Percentiles rank a stretch among this genome's conserved stretches.
These are phyloP conservation scores for Aspergillus pseudoterreus DNA, from an alignment of 2,329 filamentous ascomycete genomes.

Conservation along the genomic window DNA sequence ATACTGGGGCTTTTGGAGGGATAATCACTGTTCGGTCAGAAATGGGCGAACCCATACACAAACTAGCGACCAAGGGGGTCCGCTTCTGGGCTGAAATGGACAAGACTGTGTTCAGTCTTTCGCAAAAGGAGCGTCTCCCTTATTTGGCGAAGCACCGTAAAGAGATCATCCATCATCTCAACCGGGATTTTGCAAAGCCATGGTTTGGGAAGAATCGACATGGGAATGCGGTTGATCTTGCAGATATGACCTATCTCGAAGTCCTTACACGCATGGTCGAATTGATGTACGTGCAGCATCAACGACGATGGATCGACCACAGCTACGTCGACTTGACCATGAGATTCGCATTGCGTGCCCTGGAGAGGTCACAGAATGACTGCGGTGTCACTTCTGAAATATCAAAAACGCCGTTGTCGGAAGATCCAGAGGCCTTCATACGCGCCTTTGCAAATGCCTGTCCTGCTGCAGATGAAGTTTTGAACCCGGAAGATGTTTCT, in stretches of 20 bases:
- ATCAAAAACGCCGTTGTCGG: not conserved
- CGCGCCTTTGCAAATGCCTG: slow-evolving; percentile 46
- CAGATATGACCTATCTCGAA: slow-evolving; percentile 90
- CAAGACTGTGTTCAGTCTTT: slow-evolving; percentile 16
- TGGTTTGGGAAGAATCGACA: slow-evolving; percentile 84
- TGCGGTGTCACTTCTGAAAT: slow-evolving; percentile 69
- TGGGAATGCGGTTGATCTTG: slow-evolving; percentile 73
- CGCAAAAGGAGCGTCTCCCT: slow-evolving; percentile 50
- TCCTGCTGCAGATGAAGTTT: slow-evolving; percentile 77
- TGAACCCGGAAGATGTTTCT: slow-evolving; percentile 94
- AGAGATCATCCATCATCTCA: slow-evolving; percentile 87
- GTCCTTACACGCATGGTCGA: slow-evolving; percentile 78
- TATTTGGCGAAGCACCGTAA: slow-evolving; percentile 79
- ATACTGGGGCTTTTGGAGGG: slow-evolving; percentile 81
- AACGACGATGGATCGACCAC: slow-evolving; percentile 80
- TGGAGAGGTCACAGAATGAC: slow-evolving; percentile 63
- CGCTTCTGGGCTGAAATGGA: slow-evolving; percentile 38
- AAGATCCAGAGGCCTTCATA: slow-evolving; percentile 9
- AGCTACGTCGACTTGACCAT: slow-evolving; percentile 76
- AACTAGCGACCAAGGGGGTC: slow-evolving; percentile 37
- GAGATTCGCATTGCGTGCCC: slow-evolving; percentile 88
- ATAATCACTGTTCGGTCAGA: slow-evolving; percentile 77
- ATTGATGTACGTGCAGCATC: slow-evolving; percentile 81
- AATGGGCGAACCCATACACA: slow-evolving; percentile 41
- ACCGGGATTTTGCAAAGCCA: slow-evolving; percentile 89